Evolutionary conservation across 2,329 filamentous ascomycete species (phyloP).

Genomic region (Hymenoscyphus repandus): DNA sequence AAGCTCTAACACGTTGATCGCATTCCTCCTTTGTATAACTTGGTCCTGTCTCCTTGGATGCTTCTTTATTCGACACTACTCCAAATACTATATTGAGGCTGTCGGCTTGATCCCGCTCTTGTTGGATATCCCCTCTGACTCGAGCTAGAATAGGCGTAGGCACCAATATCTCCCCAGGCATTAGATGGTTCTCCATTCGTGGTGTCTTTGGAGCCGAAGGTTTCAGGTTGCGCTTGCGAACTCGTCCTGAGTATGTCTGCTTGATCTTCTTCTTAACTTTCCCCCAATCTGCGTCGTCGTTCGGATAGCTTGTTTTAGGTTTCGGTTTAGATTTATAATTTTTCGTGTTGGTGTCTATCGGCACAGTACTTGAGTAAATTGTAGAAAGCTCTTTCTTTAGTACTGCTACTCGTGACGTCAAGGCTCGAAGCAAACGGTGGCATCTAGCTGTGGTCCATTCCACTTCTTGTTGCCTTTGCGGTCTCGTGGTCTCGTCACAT

Average conservation of each 20-base stretch:
- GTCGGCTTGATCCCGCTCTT: neutral
- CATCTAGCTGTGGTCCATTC: slow-evolving; percentile 40
- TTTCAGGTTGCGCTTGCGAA: slow-evolving; percentile 4
- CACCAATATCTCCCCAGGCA: slow-evolving; percentile 28
- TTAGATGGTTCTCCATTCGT: slow-evolving; percentile 9
- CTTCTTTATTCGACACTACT: neutral
- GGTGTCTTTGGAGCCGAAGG: slow-evolving; percentile 2
- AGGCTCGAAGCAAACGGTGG: slow-evolving; percentile 38
- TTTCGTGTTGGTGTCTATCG: neutral
- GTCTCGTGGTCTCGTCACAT: slow-evolving; percentile 19
- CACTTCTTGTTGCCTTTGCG: slow-evolving; percentile 17
- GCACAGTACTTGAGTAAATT: slow-evolving; percentile 7
- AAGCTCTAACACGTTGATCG: slow-evolving; percentile 15
- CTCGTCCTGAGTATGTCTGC: slow-evolving; percentile 27
- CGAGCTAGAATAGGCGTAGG: slow-evolving; percentile 30
- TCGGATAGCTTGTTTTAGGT: neutral
- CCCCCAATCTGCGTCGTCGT: slow-evolving; percentile 22
- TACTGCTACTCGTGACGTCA: slow-evolving; percentile 38
- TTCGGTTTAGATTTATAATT: neutral
- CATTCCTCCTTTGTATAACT: slow-evolving; percentile 8
- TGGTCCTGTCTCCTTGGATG: slow-evolving; percentile 8
- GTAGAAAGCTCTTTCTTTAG: slow-evolving; percentile 32
- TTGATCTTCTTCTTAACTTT: slow-evolving; percentile 22
- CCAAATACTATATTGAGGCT: neutral
- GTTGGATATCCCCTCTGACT: slow-evolving; percentile 15